phyloP scores from a whole-genome alignment of 495 filamentous ascomycete species.

The Penicillium atrosanguineum region DNA sequence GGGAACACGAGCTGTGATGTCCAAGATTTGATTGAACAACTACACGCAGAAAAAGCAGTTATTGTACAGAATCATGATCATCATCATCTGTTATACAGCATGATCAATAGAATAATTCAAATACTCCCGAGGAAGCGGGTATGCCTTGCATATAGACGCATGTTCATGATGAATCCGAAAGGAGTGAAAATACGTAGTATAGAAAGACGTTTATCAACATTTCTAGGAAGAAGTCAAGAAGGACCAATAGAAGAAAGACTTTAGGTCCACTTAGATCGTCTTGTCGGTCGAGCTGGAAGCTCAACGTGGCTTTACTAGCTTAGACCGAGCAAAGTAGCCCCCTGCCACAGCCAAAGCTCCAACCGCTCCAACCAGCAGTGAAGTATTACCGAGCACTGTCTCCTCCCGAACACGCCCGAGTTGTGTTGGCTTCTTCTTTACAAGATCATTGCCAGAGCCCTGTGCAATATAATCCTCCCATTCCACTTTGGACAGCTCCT shows the following conservation, averaged over 20 bases:
- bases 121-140: too few relatives aligned
- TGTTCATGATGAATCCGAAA: too few relatives aligned
- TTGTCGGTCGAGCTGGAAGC: too few relatives aligned
- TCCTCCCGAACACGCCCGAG: slow-evolving; percentile 48
- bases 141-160: too few relatives aligned
- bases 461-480: slow-evolving; percentile 49
- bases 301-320: slow-evolving; percentile 1
- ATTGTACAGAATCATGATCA: too few relatives aligned
- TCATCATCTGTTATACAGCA: too few relatives aligned
- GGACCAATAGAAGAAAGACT: background rate
- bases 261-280: background rate
- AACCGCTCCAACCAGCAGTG: slow-evolving; percentile 32
- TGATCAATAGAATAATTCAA: too few relatives aligned
- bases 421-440: slow-evolving; percentile 32
- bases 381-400: slow-evolving; percentile 30
- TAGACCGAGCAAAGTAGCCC: slow-evolving; percentile 13
- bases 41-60: background rate
- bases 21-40: background rate
- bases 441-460: slow-evolving; percentile 31
- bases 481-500: slow-evolving; percentile 35
- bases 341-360: slow-evolving; percentile 21
- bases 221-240: too few relatives aligned
- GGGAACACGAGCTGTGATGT: background rate
- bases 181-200: too few relatives aligned
- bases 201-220: too few relatives aligned